Base-by-base conservation (phyloP, 2,329 filamentous ascomycete species). In the Penicillium sp. region DNA sequence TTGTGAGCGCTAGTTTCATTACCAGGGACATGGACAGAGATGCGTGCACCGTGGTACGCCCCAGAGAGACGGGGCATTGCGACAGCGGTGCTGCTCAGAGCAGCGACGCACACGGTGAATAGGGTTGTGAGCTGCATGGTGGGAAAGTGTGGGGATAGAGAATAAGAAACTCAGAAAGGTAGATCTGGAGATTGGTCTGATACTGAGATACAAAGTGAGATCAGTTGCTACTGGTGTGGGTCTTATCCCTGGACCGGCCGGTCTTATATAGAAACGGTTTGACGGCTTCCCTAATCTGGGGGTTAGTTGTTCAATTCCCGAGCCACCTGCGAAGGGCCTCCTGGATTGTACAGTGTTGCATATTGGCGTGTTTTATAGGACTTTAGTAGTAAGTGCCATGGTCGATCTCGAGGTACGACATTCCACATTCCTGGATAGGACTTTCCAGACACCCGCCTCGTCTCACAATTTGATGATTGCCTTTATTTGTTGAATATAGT, bases 51-150 rank as follows among this genome's bases (percentile, higher is more conserved):
- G 33, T 57, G 56, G 48, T 62, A 62, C 9, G 62, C 49, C 7
- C 58, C 60, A 0, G 58, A 52, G n/a, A 62, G n/a, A 36, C 33
- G 60, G 36, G 63, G 63, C 44, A 64, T 52, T 16, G 62, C 62
- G 8, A 50, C 35, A 4, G 45, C 52, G 10, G 56, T 61, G 41
- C 55, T 53, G n/a, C 60, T 50, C 19, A 66, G 42, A 17, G 50
- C 58, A 42, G 59, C 58, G 7, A 61, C 14, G 22, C 46, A 59
- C 16, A 63, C 14, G 10, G 52, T 37, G 41, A 64, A 16, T 19
- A 62, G 16, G 46, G 51, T 53, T 48, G 49, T 60, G 37, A 67
- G 42, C 8, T 66, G 62, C 65, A 67, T 67, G n/a, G 4, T 61
- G 58, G 5, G 17, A 22, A 17, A 12, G 9, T 41, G 22, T 22